phyloP scores from a whole-genome alignment of 2,329 filamentous ascomycete species.

The Tympanopsis confertula region DNA sequence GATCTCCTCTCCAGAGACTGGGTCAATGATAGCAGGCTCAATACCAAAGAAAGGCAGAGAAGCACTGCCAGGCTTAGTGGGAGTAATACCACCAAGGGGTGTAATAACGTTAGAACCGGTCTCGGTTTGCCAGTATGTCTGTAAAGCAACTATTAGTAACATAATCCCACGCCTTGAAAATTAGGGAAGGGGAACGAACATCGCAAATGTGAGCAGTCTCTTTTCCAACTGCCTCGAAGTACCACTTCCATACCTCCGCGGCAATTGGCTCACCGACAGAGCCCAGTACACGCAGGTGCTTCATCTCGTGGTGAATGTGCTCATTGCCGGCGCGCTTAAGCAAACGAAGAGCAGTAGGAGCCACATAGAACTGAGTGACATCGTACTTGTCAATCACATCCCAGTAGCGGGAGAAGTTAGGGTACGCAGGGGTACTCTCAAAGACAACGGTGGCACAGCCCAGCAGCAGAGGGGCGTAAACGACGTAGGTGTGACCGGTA shows the following conservation, averaged over 20 bases:
- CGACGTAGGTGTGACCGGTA: conserved; percentile 95
- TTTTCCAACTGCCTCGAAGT: conserved; percentile 88
- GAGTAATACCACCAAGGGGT: conserved; percentile 81
- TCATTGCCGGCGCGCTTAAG: conserved; percentile 92
- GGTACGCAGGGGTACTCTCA: conserved; percentile 93
- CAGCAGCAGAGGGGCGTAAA: conserved; percentile 86
- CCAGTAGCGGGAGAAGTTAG: conserved; percentile 98
- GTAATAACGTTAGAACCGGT: conserved; percentile 95
- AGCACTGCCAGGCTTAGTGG: conserved; percentile 91
- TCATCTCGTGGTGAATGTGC: conserved; percentile 82
- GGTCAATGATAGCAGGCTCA: conserved; percentile 94
- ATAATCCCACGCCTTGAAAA: no score
- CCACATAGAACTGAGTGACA: conserved; percentile 96
- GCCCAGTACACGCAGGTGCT: conserved; percentile 76
- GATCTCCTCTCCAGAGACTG: conserved; percentile 85
- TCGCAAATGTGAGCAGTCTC: conserved; percentile 88
- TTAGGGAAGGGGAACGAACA: conserved; percentile 41
- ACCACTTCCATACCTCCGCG: conserved; percentile 99
- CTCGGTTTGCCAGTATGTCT: conserved; percentile 99
- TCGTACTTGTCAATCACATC: conserved; percentile 92
- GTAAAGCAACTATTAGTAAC: conserved; percentile 4
- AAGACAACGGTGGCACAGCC: conserved; percentile 94
- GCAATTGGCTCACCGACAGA: conserved; percentile 97
- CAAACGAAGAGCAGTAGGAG: conserved; percentile 81
- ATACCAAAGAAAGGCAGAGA: conserved; percentile 97